phyloP scores from a whole-genome alignment of 768 basidiomycete species.

The Serendipita sp. region DNA sequence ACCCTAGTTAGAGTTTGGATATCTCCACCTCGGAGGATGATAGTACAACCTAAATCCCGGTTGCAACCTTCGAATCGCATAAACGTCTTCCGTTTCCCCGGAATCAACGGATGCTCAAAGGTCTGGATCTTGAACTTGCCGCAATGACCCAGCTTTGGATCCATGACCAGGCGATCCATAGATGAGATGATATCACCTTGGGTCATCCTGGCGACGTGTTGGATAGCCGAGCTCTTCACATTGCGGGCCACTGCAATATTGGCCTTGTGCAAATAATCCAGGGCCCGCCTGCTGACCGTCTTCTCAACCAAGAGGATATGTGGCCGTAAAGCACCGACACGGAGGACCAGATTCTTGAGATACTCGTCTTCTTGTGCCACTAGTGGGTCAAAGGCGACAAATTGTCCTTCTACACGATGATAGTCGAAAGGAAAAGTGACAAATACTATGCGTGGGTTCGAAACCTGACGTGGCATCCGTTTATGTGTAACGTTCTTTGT shows the following conservation, averaged over 20 bases:
- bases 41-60: conserved; percentile 84
- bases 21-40: conserved; percentile 77
- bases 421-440: conserved; percentile 93
- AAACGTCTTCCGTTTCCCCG: conserved; percentile 86
- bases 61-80: conserved; percentile 98
- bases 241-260: conserved; percentile 82
- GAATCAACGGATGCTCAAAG: conserved; percentile 84
- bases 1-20: conserved; percentile 63
- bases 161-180: conserved; percentile 81
- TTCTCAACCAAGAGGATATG: conserved; percentile 86
- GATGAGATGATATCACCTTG: conserved; percentile 90
- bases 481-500: conserved; percentile 98
- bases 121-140: conserved; percentile 75
- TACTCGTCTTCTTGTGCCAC: conserved; percentile 88
- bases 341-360: conserved; percentile 67
- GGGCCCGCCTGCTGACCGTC: conserved; percentile 75
- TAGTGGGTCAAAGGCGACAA: conserved; percentile 82
- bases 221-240: conserved; percentile 76
- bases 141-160: conserved; percentile 82
- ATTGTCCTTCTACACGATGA: conserved; percentile 79
- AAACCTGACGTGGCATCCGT: conserved; percentile 66
- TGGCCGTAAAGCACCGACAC: conserved; percentile 81
- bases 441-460: conserved; percentile 87
- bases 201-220: conserved; percentile 82
- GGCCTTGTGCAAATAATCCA: conserved; percentile 69